phyloP scores from a whole-genome alignment of 2,329 filamentous ascomycete species.

The Fusarium equiseti region DNA sequence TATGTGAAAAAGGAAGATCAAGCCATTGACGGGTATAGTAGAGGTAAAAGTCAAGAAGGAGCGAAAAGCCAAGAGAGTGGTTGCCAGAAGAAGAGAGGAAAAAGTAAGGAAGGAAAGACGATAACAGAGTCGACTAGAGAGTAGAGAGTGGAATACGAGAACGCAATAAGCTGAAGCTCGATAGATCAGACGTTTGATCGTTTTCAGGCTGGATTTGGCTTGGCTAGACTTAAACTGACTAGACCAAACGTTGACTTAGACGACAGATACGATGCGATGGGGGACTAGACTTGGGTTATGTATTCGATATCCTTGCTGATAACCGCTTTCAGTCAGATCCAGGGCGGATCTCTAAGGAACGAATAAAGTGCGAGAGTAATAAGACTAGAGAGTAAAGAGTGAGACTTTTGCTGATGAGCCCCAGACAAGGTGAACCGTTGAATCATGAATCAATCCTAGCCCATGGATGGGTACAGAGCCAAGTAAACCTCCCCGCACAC shows the following conservation, averaged over 20 bases:
- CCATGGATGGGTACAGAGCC: slow-evolving; percentile 1
- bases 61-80: neutral
- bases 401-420: slow-evolving; percentile 34
- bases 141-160: slow-evolving; percentile 36
- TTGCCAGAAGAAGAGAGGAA: slow-evolving; percentile 6
- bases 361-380: slow-evolving; percentile 23
- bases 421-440: slow-evolving; percentile 27
- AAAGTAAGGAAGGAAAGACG: slow-evolving; percentile 6
- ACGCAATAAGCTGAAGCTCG: slow-evolving; percentile 39
- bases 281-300: slow-evolving; percentile 11
- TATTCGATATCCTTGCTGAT: slow-evolving; percentile 22
- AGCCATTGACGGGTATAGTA: slow-evolving; percentile 8
- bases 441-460: slow-evolving; percentile 12
- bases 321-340: slow-evolving; percentile 14
- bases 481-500: slow-evolving; percentile 23
- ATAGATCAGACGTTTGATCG: slow-evolving; percentile 11
- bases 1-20: neutral
- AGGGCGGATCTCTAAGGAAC: slow-evolving; percentile 21
- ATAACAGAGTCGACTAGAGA: slow-evolving; percentile 8
- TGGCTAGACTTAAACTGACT: slow-evolving; percentile 9
- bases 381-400: slow-evolving; percentile 9
- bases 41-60: slow-evolving; percentile 5
- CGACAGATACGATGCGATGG: slow-evolving; percentile 1
- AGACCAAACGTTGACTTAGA: slow-evolving; percentile 18
- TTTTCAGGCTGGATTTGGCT: slow-evolving; percentile 37